phyloP scores from a whole-genome alignment of 1,139 yeast species.

The Fermentozyma sake region DNA sequence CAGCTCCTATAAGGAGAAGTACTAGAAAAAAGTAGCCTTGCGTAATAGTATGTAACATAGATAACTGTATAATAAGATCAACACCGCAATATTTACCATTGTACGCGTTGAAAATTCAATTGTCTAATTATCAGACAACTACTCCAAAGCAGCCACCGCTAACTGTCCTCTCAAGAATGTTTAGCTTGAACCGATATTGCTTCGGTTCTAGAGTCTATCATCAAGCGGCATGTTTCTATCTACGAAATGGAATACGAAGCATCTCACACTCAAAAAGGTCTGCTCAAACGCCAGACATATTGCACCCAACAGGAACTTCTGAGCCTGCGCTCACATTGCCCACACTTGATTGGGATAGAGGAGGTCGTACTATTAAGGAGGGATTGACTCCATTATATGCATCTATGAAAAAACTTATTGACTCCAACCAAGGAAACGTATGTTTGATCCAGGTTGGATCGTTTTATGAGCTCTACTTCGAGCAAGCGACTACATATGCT shows the following conservation, averaged over 20 bases:
- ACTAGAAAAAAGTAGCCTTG: constrained; percentile 18
- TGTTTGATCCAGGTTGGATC: constrained; percentile 85
- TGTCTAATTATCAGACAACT: too few relatives aligned
- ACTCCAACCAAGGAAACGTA: constrained; percentile 60
- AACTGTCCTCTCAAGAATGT: too few relatives aligned
- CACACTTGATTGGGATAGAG: constrained; percentile 34
- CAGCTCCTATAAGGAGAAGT: constrained; percentile 22
- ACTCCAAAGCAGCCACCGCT: too few relatives aligned
- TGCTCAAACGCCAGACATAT: too few relatives aligned
- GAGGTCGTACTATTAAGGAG: constrained; percentile 30
- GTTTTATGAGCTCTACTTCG: constrained; percentile 85
- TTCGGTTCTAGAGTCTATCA: too few relatives aligned
- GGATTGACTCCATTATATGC: constrained; percentile 36
- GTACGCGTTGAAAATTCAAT: too few relatives aligned
- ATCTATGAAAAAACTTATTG: constrained; percentile 30
- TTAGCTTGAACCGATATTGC: too few relatives aligned
- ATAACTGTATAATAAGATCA: constrained; percentile 1
- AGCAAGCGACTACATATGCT: constrained; percentile 76
- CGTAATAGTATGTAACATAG: constrained; percentile 2
- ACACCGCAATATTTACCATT: constrained; percentile 1
- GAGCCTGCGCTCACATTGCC: constrained; percentile 2
- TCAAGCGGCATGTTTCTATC: too few relatives aligned
- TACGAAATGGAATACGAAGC: too few relatives aligned
- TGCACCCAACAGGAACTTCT: too few relatives aligned
- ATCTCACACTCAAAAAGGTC: too few relatives aligned